Percentiles rank a stretch among this genome's conserved stretches.
Conservation (phyloP, 1,284 basidiomycete species). For the Mycena citricolor region DNA sequence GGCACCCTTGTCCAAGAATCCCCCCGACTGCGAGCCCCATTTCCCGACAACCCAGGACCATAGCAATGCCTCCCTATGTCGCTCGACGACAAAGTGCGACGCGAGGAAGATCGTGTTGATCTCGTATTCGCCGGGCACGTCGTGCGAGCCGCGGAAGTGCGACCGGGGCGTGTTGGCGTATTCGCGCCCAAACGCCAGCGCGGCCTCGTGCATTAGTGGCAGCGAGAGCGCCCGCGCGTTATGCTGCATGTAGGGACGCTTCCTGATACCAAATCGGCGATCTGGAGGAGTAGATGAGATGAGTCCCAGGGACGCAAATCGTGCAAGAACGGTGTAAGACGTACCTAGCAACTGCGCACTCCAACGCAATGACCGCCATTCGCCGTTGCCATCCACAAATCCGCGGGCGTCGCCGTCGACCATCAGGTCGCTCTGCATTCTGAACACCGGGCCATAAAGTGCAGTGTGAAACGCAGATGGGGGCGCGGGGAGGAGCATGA, state of each 20-base stretch:
- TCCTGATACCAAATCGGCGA: constrained; percentile 36
- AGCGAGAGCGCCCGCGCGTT: constrained; percentile 28
- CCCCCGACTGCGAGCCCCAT: constrained; percentile 29
- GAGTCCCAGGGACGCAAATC: not conserved
- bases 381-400: constrained; percentile 26
- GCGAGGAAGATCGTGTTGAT: constrained; percentile 33
- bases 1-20: constrained; percentile 26
- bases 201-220: constrained; percentile 27
- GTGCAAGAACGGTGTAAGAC: not conserved
- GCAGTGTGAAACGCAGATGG: constrained; percentile 23
- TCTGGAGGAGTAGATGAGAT: constrained; percentile 21
- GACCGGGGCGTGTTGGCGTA: constrained; percentile 24
- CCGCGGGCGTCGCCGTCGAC: constrained; percentile 26
- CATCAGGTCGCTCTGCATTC: constrained; percentile 29
- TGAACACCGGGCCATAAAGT: constrained; percentile 33
- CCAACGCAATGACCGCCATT: constrained; percentile 36
- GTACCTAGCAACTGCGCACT: constrained; percentile 20
- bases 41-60: constrained; percentile 41
- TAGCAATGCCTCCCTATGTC: constrained; percentile 41
- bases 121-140: constrained; percentile 20
- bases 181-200: constrained; percentile 36
- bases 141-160: constrained; percentile 34
- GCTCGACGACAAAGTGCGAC: constrained; percentile 39
- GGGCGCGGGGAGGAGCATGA: constrained; percentile 19
- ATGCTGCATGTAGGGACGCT: constrained; percentile 41